Evolutionary conservation across 2,329 filamentous ascomycete species (phyloP).

Genomic region (Trichoderma sp.): DNA sequence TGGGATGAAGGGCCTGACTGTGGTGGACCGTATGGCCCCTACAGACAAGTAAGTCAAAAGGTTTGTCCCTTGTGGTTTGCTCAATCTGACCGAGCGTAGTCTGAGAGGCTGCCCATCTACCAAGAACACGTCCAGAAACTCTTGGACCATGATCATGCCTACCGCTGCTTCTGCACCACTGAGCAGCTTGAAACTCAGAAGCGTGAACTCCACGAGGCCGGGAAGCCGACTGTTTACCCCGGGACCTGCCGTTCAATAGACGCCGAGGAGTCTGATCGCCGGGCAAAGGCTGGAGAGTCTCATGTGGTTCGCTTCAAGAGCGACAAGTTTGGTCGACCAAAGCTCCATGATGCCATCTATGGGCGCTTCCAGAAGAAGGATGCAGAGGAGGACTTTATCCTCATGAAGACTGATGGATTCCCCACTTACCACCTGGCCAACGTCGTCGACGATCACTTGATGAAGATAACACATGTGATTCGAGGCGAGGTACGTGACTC

Average conservation of each 20-base stretch:
- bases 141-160: constrained; percentile 72
- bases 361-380: constrained; percentile 62
- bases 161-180: constrained; percentile 87
- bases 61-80: not conserved
- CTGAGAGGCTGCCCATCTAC: constrained; percentile 76
- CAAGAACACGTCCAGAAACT: constrained; percentile 69
- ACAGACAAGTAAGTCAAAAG: constrained; percentile 66
- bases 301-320: constrained; percentile 79
- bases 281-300: constrained; percentile 67
- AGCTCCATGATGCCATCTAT: constrained; percentile 79
- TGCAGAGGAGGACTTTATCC: constrained; percentile 76
- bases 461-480: constrained; percentile 95
- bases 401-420: constrained; percentile 87
- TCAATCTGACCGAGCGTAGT: constrained; percentile 51
- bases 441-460: constrained; percentile 92
- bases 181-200: constrained; percentile 70
- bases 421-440: constrained; percentile 98
- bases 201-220: constrained; percentile 59
- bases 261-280: constrained; percentile 67
- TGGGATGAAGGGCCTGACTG: constrained; percentile 95
- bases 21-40: constrained; percentile 81
- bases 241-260: constrained; percentile 72
- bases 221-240: constrained; percentile 51
- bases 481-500: constrained; percentile 69
- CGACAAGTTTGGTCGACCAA: constrained; percentile 55